Evolutionary conservation across 2,329 filamentous ascomycete species (phyloP), one percentile per base, ranked within the genome.

Genomic region (Trichoderma sp.): DNA sequence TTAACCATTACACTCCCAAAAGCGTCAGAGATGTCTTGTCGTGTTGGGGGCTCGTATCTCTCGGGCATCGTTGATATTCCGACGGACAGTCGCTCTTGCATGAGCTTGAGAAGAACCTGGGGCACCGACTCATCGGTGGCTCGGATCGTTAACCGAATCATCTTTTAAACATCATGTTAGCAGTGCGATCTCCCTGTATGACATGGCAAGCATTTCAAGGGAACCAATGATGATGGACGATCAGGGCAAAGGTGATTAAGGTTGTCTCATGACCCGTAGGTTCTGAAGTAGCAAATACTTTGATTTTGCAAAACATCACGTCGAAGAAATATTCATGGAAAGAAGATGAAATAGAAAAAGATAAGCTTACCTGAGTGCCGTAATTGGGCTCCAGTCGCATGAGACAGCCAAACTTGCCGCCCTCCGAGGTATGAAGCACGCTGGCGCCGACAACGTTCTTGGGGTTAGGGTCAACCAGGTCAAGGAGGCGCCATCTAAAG

Each of bases 371-470:
- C 90, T 94, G 93, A 74, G 92, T 95, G 75, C 89, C 88, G 79
- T 95, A 95, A 83, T 99, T 99, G 73, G 96, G 96, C 86, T 99
- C 96, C 83, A 99, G 83, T 79, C 96, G 89, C 86, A 99, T 84
- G 79, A 99, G 84, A 84, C 96, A 98, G 36, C 96, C 96, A 83
- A 94, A 97, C 84, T 98, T 98, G 73, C 96, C 95, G 12, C 90
- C 91, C 76, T 93, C 90, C 68, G 87, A 91, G 66, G 91, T 97
- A 84, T 93, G 95, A 82, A 93, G 83, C 77, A 95, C 96, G 81
- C 92, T 94, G 0, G 93, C 93, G 18, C 95, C 96, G 15, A 99
- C 96, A 78, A 98, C 90, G 77, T 99, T 99, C 86, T 93, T 97
- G 56, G 88, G 85, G 80, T 98, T 99, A 5, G 94, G 94, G 82